phyloP scores from a whole-genome alignment of 208 protist species.

The Hexamita inflata region DNA sequence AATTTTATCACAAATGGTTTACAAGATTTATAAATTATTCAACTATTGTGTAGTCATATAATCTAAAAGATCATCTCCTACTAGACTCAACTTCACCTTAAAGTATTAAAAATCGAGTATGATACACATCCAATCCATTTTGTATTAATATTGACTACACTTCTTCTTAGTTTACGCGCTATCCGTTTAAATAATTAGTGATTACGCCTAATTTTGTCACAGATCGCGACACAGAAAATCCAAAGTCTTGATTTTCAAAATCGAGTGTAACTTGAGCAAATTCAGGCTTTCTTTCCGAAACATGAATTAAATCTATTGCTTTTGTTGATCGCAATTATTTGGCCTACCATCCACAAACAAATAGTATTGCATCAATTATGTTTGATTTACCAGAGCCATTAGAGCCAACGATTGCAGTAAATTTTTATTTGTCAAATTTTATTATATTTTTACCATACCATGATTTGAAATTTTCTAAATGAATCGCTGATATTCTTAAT shows the following conservation, averaged over 20 bases:
- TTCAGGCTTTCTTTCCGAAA: conserved; percentile 53
- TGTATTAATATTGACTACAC: conserved; percentile 65
- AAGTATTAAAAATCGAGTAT: conserved; percentile 99
- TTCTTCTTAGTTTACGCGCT: conserved; percentile 43
- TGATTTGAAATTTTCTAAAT: conserved; percentile 98
- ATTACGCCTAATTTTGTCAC: neutral
- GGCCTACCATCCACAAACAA: conserved; percentile 95
- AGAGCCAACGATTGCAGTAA: conserved; percentile 95
- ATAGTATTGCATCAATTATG: conserved; percentile 98
- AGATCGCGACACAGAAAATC: neutral
- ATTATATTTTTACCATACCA: conserved; percentile 88
- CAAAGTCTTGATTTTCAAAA: neutral
- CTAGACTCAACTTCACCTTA: conserved; percentile 94
- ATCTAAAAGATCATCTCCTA: conserved; percentile 50
- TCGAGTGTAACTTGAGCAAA: neutral
- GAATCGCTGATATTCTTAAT: conserved; percentile 80
- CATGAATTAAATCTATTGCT: conserved; percentile 92
- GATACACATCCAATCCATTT: conserved; percentile 92
- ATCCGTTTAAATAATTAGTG: conserved; percentile 8
- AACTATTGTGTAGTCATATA: no score
- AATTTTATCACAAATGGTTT: no score
- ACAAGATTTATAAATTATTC: no score
- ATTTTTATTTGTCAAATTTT: conserved; percentile 96
- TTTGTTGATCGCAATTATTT: conserved; percentile 84
- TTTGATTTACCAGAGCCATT: conserved; percentile 99